A percentile compares a stretch with the other conserved stretches of the same genome.
phyloP scores from a whole-genome alignment of 805 yeast genomes.

The Zygosaccharomyces rouxii region DNA sequence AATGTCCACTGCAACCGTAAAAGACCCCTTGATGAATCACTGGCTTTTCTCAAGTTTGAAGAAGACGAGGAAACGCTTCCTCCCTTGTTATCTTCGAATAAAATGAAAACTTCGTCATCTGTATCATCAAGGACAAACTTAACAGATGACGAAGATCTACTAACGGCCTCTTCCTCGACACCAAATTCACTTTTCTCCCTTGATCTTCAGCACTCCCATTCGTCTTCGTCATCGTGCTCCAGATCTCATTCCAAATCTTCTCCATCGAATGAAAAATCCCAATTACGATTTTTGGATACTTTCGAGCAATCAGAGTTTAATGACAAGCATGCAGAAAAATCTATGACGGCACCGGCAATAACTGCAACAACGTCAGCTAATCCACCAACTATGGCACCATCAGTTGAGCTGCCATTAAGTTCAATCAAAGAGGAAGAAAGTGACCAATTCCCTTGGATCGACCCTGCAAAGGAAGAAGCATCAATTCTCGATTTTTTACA shows the following conservation, averaged over 20 bases:
- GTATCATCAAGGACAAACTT: conserved; percentile 16
- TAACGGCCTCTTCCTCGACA: conserved; percentile 24
- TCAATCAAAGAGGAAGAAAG: conserved; percentile 16
- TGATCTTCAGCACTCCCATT: conserved; percentile 18
- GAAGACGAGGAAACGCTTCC: conserved; percentile 22
- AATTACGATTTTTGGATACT: conserved; percentile 20
- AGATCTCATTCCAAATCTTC: background rate
- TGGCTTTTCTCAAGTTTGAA: conserved; percentile 26
- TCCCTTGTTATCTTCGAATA: conserved; percentile 11
- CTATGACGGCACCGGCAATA: background rate
- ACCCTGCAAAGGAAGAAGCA: background rate
- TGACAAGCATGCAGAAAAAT: conserved; percentile 16
- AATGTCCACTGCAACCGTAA: conserved; percentile 3
- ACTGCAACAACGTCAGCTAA: conserved; percentile 1
- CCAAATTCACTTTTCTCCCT: conserved; percentile 28
- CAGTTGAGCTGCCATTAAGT: conserved; percentile 8
- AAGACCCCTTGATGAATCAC: conserved; percentile 14
- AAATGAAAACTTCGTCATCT: conserved; percentile 14
- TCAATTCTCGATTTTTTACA: conserved; percentile 3
- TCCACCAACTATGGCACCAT: conserved; percentile 3
- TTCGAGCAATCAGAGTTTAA: conserved; percentile 23
- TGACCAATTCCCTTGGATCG: conserved; percentile 1
- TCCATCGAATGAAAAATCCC: conserved; percentile 3
- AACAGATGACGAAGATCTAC: conserved; percentile 24
- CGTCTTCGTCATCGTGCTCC: conserved; percentile 12